A percentile compares a stretch with the other conserved stretches of the same genome.
Conservation (phyloP, 257 asterid species). For the Solanum habrochaites region DNA sequence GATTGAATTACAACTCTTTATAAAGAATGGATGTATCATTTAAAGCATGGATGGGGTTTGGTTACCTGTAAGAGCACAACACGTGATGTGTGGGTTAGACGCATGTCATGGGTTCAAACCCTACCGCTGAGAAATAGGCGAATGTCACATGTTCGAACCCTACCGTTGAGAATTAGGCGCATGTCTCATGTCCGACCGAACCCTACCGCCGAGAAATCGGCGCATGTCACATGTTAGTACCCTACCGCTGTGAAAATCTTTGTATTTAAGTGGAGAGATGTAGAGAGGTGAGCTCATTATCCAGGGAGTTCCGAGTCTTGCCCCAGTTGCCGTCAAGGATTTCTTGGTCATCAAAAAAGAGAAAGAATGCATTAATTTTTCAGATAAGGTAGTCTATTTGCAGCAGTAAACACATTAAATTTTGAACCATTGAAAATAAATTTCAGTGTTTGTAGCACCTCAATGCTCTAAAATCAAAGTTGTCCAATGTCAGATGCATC, state of each 20-base stretch:
- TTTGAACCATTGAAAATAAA: neutral
- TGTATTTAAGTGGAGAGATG: neutral
- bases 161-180: neutral
- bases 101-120: neutral
- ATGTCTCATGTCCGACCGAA: neutral
- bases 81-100: neutral
- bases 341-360: neutral
- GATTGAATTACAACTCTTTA: neutral
- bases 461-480: neutral
- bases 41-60: neutral
- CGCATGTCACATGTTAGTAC: neutral
- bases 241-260: neutral
- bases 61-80: neutral
- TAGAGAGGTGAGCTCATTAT: neutral
- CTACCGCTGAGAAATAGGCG: neutral
- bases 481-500: neutral
- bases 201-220: neutral
- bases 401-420: neutral
- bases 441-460: neutral
- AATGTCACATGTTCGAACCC: neutral
- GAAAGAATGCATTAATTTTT: neutral
- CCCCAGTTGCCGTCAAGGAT: neutral
- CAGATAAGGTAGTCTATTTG: neutral
- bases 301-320: neutral
- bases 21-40: neutral